phyloP scores from a whole-genome alignment of 139 green algal species.

The Chlamydomonas incerta region DNA sequence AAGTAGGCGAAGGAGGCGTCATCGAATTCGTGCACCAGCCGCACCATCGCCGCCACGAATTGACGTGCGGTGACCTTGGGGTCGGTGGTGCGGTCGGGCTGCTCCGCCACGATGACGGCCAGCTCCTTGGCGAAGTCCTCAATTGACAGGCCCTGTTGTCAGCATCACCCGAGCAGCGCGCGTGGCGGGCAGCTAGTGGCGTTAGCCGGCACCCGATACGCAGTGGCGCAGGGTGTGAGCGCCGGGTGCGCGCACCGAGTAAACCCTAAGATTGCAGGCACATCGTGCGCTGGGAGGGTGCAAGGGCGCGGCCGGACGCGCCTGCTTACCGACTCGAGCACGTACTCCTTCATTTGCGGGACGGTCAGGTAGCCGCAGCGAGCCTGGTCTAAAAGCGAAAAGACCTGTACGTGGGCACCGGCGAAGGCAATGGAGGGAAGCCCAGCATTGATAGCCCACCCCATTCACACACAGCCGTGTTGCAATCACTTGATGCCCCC shows the following conservation, averaged over 20 bases:
- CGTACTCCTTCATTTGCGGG: not conserved
- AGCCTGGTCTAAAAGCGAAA: not conserved
- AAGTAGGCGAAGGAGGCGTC: conserved; percentile 4
- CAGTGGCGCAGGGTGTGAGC: not conserved
- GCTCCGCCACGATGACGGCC: conserved; percentile 2
- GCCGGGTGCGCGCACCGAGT: not conserved
- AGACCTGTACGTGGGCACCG: not conserved
- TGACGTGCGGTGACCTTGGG: conserved; percentile 7
- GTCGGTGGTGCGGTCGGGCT: not conserved
- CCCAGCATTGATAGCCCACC: too few relatives aligned
- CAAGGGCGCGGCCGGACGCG: too few relatives aligned
- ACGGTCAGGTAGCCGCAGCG: not conserved
- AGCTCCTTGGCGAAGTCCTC: conserved; percentile 11
- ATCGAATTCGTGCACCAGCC: not conserved
- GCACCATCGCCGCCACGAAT: conserved; percentile 8
- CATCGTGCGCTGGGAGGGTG: too few relatives aligned
- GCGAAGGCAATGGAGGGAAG: too few relatives aligned
- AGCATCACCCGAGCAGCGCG: not conserved
- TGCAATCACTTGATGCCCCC: too few relatives aligned
- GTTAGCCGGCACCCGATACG: not conserved
- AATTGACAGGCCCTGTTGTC: conserved; percentile 1
- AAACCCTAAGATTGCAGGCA: too few relatives aligned
- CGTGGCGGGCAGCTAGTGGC: not conserved
- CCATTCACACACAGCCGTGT: too few relatives aligned
- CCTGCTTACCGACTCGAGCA: not conserved